A percentile compares a stretch with the other conserved stretches of the same genome.
Conservation (phyloP, 805 yeast species). For the Kodamaea sagamina region DNA sequence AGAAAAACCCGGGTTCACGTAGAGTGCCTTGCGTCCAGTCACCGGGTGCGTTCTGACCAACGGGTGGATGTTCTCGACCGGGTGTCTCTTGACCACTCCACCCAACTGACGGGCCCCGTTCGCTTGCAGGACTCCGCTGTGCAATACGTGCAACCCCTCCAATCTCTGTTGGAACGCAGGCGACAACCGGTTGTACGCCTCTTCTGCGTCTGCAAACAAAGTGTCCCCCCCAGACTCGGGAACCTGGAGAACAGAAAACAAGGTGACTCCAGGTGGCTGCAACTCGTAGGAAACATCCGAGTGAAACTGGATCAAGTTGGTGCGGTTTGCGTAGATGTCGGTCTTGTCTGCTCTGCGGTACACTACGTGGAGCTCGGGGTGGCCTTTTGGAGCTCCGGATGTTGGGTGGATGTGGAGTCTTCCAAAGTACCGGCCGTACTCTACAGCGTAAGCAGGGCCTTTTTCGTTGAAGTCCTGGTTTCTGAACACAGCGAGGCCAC, state of each 20-base stretch:
- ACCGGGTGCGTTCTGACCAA: conserved; percentile 42
- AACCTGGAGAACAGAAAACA: conserved; percentile 38
- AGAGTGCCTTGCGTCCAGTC: conserved; percentile 38
- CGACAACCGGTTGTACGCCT: conserved; percentile 42
- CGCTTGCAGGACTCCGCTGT: conserved; percentile 41
- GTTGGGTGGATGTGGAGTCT: conserved; percentile 34
- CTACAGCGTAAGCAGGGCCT: conserved; percentile 34
- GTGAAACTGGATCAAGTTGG: conserved; percentile 35
- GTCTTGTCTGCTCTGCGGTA: conserved; percentile 23
- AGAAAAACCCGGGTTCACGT: conserved; percentile 37
- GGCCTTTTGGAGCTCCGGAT: conserved; percentile 35
- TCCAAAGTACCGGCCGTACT: conserved; percentile 38
- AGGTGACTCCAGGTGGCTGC: conserved; percentile 43
- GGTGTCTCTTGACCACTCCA: conserved; percentile 35
- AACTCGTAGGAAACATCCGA: conserved; percentile 43
- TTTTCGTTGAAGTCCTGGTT: conserved; percentile 20
- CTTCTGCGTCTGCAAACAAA: conserved; percentile 40
- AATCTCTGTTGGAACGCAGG: conserved; percentile 38
- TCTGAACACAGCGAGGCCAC: conserved; percentile 23
- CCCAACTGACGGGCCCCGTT: conserved; percentile 25
- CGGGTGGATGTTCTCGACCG: conserved; percentile 41
- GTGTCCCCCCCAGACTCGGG: conserved; percentile 42
- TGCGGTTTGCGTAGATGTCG: conserved; percentile 21
- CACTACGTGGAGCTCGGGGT: conserved; percentile 33
- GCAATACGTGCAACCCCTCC: conserved; percentile 38